Evolutionary conservation across 306 rosid genomes (phyloP), one percentile per base, ranked within the genome.

Genomic region (Mucuna pruriens): DNA sequence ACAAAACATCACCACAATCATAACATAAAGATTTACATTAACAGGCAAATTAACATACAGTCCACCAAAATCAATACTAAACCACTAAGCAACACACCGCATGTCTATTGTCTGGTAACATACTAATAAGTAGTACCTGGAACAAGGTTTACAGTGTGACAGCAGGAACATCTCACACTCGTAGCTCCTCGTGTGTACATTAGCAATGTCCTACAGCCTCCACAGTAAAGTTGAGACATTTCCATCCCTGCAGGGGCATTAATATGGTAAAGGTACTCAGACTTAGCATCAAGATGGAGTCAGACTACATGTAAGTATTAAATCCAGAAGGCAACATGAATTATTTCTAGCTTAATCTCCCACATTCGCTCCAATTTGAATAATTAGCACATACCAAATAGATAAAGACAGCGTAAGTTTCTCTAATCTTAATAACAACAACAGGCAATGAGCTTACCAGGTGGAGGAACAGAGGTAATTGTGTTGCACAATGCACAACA

Each of bases 101-200:
- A n/a, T n/a, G n/a, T n/a, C n/a, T n/a, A n/a, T n/a, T 46, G 8
- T 73, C 26, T 16, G 12, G 76, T 13, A 61, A 55, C 42, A 60
- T 40, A 26, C 51, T 70, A 51, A 82, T 31, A 66, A 25, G 73
- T 38, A 74, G 72, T 87, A 96, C 99, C 99, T 81, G 97, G 90
- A 42, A 89, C 97, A 83, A 87, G 97, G 89, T 92, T 96, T 75
- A 93, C 90, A 5, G 94, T 92, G 29, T 94, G 94, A 85, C 98
- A 96, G 80, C 98, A 93, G 19, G 98, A 92, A 88, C 99, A 96
- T 87, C 97, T 90, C 79, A 96, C 99, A 69, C 99, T 96, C 17
- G 99, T 87, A 66, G 97, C 99, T 71, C 97, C 92, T 3, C 94
- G 90, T 36, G 98, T 84, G 83, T 92, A 89, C 99, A 96, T 90